These are phyloP conservation scores for Osmanthus fragrans DNA, from an alignment of 257 asterid genomes.

Conservation along the genomic window DNA sequence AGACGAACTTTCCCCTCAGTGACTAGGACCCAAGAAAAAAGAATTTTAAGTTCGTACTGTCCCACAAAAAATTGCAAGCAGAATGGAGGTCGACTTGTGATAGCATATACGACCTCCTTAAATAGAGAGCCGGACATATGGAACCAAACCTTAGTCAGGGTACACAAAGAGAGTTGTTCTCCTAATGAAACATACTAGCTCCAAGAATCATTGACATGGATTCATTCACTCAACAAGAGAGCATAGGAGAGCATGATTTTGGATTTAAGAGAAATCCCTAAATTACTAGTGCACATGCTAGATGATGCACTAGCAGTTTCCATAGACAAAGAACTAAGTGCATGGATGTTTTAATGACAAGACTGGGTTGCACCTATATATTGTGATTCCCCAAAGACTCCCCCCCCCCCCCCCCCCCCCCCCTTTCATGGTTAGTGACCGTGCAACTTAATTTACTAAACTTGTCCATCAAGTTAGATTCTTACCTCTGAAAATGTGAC, in stretches of 20 bases:
- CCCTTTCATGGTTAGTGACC: neutral
- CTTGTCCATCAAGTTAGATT: conserved; percentile 10
- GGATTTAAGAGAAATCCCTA: neutral
- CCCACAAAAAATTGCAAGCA: neutral
- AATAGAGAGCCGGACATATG: neutral
- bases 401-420: too few relatives aligned
- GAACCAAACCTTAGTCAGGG: neutral
- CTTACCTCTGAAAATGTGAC: conserved; percentile 96
- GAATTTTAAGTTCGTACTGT: neutral
- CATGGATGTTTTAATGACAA: neutral
- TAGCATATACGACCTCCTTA: neutral
- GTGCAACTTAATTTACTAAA: neutral
- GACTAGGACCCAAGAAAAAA: neutral
- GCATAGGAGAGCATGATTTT: neutral
- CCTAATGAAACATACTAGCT: neutral
- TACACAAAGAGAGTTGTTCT: neutral
- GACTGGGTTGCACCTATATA: neutral
- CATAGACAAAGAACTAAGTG: neutral
- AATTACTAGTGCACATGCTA: neutral
- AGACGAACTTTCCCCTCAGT: neutral
- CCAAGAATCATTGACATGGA: neutral
- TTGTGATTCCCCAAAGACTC: neutral
- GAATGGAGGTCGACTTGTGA: neutral
- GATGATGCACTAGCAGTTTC: neutral
- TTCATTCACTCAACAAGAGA: neutral